Conservation (phyloP, 2,329 filamentous ascomycete genomes). For the Botryotinia narcissicola region DNA sequence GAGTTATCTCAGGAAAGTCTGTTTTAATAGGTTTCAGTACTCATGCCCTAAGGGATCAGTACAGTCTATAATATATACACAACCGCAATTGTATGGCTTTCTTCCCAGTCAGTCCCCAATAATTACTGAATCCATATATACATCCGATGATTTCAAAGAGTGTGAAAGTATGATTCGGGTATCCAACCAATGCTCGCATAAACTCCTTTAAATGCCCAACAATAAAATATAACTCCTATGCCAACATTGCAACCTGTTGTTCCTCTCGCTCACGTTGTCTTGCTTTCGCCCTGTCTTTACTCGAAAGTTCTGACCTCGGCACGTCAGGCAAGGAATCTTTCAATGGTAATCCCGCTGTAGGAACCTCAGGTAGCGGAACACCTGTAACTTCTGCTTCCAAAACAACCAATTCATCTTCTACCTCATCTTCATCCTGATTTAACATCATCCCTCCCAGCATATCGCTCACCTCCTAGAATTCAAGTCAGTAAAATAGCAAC, state of each 20-base stretch:
- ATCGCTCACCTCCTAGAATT: slow-evolving; percentile 77
- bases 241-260: slow-evolving; percentile 36
- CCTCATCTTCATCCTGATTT: slow-evolving; percentile 94
- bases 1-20: not conserved
- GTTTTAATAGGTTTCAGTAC: not conserved
- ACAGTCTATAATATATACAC: not conserved
- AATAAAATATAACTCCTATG: slow-evolving; percentile 25
- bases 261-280: slow-evolving; percentile 32
- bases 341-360: slow-evolving; percentile 27
- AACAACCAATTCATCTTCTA: slow-evolving; percentile 88
- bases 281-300: slow-evolving; percentile 32
- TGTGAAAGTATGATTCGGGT: slow-evolving; percentile 25
- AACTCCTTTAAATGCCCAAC: slow-evolving; percentile 36
- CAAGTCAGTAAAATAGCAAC: slow-evolving; percentile 21
- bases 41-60: not conserved
- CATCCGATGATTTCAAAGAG: slow-evolving; percentile 4
- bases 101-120: not conserved
- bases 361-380: slow-evolving; percentile 35
- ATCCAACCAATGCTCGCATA: slow-evolving; percentile 25
- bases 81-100: not conserved
- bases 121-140: not conserved
- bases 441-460: slow-evolving; percentile 86
- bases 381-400: slow-evolving; percentile 64
- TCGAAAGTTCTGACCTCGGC: slow-evolving; percentile 31
- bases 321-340: slow-evolving; percentile 33